These are phyloP conservation scores for Cytospora mali DNA, from an alignment of 2,329 filamentous ascomycete genomes.

Conservation along the genomic window DNA sequence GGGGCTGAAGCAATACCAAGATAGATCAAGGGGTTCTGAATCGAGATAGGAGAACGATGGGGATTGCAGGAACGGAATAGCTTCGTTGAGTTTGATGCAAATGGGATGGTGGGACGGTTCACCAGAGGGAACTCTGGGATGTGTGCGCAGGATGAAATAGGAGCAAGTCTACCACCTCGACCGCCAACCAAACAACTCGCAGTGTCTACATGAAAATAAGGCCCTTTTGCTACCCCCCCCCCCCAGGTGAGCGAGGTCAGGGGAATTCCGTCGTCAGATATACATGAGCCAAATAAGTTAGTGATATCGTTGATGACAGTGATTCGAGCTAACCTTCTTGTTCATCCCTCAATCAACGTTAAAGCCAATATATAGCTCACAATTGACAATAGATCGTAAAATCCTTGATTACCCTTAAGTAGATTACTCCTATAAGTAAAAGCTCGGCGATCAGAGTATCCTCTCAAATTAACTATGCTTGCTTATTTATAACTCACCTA, in stretches of 20 bases:
- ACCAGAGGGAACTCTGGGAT: background rate
- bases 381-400: too few relatives aligned
- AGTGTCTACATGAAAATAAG: background rate
- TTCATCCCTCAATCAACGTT: too few relatives aligned
- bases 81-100: background rate
- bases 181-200: background rate
- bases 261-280: background rate
- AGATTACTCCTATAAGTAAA: too few relatives aligned
- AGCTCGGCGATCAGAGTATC: too few relatives aligned
- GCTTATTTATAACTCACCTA: too few relatives aligned
- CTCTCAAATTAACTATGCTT: too few relatives aligned
- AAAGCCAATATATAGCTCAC: too few relatives aligned
- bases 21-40: background rate
- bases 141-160: background rate
- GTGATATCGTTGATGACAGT: too few relatives aligned
- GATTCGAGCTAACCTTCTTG: too few relatives aligned
- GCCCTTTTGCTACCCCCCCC: background rate
- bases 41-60: background rate
- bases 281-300: too few relatives aligned
- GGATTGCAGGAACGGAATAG: background rate
- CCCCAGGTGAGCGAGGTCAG: background rate
- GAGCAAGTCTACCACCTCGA: background rate
- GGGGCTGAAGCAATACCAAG: background rate
- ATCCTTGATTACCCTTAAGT: too few relatives aligned
- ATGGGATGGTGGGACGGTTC: background rate